These are phyloP conservation scores for Babesia caballi DNA, from an alignment of 169 alveolate species.

Conservation along the genomic window DNA sequence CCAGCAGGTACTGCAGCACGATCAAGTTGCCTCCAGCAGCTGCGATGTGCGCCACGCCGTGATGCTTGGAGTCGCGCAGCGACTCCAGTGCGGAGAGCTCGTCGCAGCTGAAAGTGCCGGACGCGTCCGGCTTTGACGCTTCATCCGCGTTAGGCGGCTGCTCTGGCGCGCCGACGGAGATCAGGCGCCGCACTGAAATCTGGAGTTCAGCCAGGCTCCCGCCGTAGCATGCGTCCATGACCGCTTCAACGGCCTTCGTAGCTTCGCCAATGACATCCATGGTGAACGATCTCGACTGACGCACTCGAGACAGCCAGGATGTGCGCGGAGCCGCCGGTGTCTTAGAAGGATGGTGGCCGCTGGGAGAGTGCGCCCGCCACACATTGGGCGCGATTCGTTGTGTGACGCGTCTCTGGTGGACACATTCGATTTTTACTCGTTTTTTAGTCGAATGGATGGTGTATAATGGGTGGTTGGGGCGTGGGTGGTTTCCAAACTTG, in stretches of 20 bases:
- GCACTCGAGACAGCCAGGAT: no score
- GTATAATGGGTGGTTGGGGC: no score
- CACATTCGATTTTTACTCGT: no score
- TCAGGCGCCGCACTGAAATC: slow-evolving; percentile 11
- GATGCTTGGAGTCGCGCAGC: slow-evolving; percentile 52
- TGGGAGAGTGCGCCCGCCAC: no score
- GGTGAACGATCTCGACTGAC: no score
- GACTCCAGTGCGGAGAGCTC: slow-evolving; percentile 58
- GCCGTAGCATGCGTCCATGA: slow-evolving; percentile 36
- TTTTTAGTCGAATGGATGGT: no score
- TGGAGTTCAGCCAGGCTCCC: slow-evolving; percentile 57
- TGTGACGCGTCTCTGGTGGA: no score
- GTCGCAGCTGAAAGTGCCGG: slow-evolving; percentile 15
- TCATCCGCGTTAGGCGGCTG: neutral
- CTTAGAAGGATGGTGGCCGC: no score
- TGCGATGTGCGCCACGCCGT: slow-evolving; percentile 60
- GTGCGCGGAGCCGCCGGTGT: no score
- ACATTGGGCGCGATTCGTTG: no score
- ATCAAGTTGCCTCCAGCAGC: slow-evolving; percentile 67
- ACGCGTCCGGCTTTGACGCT: neutral
- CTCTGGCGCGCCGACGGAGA: slow-evolving; percentile 37
- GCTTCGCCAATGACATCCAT: slow-evolving; percentile 41
- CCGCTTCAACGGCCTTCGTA: slow-evolving; percentile 36
- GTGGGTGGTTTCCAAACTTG: no score
- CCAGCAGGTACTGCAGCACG: slow-evolving; percentile 34